phyloP scores from a whole-genome alignment of 345 rosid genomes.

The Hypericum perforatum region DNA sequence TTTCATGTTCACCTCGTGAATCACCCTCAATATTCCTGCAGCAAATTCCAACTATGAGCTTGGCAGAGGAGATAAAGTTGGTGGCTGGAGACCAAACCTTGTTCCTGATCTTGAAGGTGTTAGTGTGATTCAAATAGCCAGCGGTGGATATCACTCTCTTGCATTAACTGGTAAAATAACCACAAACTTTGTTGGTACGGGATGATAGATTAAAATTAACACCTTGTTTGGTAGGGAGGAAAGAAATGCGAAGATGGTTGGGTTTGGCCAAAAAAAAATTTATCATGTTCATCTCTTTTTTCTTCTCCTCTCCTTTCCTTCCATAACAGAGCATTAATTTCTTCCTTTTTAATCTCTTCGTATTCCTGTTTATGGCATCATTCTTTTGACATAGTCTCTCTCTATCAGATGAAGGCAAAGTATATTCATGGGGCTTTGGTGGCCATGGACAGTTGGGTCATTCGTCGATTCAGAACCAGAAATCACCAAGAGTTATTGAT shows the following conservation, averaged over 20 bases:
- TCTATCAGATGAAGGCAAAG: slow-evolving; percentile 64
- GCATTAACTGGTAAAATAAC: slow-evolving; percentile 63
- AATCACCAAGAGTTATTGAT: slow-evolving; percentile 45
- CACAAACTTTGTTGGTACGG: neutral
- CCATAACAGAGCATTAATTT: neutral
- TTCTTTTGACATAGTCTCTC: no score
- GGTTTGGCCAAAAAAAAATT: no score
- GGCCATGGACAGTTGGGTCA: slow-evolving; percentile 89
- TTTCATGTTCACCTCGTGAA: neutral
- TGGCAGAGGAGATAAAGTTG: slow-evolving; percentile 72
- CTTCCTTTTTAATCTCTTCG: slow-evolving; percentile 4
- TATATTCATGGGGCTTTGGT: slow-evolving; percentile 93
- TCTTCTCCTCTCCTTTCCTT: neutral
- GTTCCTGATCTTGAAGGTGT: slow-evolving; percentile 52
- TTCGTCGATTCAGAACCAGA: slow-evolving; percentile 44
- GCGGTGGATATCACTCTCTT: slow-evolving; percentile 91
- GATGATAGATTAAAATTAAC: neutral
- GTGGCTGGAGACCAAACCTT: slow-evolving; percentile 82
- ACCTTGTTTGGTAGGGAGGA: no score
- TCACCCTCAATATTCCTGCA: slow-evolving; percentile 15
- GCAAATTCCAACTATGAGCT: slow-evolving; percentile 93
- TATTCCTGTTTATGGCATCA: slow-evolving; percentile 1
- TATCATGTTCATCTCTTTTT: neutral
- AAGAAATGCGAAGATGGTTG: no score
- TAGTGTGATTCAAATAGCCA: slow-evolving; percentile 53